A percentile compares a stretch with the other conserved stretches of the same genome.
Conservation (phyloP, 768 basidiomycete genomes). For the Auricularia auricula-judae region DNA sequence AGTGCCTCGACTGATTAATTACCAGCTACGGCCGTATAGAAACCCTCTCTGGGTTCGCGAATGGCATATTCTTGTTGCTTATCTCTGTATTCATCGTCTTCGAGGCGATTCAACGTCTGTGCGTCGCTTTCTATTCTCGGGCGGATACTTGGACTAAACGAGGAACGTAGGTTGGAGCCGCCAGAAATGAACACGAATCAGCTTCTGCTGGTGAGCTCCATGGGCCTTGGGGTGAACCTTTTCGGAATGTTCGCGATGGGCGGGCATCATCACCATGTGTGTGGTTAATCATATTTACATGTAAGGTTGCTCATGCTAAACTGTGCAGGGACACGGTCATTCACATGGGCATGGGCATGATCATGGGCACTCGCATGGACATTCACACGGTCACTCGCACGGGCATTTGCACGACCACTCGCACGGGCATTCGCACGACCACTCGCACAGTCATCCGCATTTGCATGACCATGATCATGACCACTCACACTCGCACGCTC, state of each 20-base stretch:
- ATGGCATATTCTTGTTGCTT: slow-evolving; percentile 85
- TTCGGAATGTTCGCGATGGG: slow-evolving; percentile 99
- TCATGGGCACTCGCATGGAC: background rate
- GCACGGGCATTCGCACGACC: slow-evolving; percentile 14
- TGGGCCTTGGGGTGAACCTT: slow-evolving; percentile 87
- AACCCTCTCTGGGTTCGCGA: slow-evolving; percentile 95
- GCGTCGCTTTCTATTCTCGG: slow-evolving; percentile 13
- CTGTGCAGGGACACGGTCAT: slow-evolving; percentile 16
- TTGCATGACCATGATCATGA: slow-evolving; percentile 16
- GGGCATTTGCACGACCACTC: slow-evolving; percentile 19
- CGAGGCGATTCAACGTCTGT: slow-evolving; percentile 94
- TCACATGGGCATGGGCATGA: slow-evolving; percentile 14
- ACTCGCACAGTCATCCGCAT: slow-evolving; percentile 17
- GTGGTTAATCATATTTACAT: slow-evolving; percentile 12
- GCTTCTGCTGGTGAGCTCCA: slow-evolving; percentile 73
- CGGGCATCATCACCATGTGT: slow-evolving; percentile 80
- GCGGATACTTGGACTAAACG: background rate
- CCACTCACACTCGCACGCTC: slow-evolving; percentile 11
- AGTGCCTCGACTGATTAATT: background rate
- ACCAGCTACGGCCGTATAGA: slow-evolving; percentile 88
- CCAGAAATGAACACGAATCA: slow-evolving; percentile 98
- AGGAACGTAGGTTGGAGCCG: slow-evolving; percentile 60
- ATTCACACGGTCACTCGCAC: slow-evolving; percentile 18
- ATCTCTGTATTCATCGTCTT: slow-evolving; percentile 98
- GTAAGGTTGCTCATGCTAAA: background rate